These are phyloP conservation scores for Echeveria elegans DNA, from an alignment of 164 flowering plant species.

Conservation along the genomic window DNA sequence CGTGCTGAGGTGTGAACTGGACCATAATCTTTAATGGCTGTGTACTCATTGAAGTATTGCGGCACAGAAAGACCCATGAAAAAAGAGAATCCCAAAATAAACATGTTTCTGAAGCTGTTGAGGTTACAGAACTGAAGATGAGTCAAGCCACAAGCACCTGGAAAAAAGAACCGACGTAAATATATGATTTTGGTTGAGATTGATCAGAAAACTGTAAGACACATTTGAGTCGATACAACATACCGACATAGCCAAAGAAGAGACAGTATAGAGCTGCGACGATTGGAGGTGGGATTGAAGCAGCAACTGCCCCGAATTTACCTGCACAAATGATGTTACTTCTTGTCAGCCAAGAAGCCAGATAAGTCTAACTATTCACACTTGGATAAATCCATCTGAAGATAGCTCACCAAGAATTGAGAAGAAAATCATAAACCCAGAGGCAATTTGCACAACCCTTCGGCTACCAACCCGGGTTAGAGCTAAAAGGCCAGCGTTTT, in stretches of 20 bases:
- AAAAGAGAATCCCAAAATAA: conserved; percentile 67
- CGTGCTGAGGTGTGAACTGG: conserved; percentile 67
- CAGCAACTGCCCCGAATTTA: conserved; percentile 74
- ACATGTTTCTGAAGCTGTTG: conserved; percentile 70
- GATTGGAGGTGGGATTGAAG: conserved; percentile 72
- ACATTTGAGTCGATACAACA: conserved; percentile 11
- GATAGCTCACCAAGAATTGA: conserved; percentile 56
- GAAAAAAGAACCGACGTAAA: conserved; percentile 3
- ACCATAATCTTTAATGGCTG: conserved; percentile 40
- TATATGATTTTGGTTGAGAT: not conserved
- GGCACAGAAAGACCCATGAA: conserved; percentile 85
- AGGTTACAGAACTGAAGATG: conserved; percentile 83
- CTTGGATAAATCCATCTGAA: not conserved
- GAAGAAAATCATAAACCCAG: conserved; percentile 74
- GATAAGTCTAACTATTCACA: not conserved
- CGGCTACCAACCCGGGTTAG: conserved; percentile 82
- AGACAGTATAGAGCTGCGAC: conserved; percentile 60
- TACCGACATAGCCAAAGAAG: conserved; percentile 84
- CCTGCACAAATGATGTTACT: conserved; percentile 26
- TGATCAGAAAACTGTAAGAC: not conserved
- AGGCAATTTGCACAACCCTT: conserved; percentile 71
- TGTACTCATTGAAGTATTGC: conserved; percentile 70
- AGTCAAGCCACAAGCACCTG: conserved; percentile 70
- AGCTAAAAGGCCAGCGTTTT: conserved; percentile 86
- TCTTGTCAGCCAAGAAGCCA: not conserved